Percentiles rank a stretch among this genome's conserved stretches.
phyloP scores from a whole-genome alignment of 495 filamentous ascomycete genomes.

The Penicillium canariense region DNA sequence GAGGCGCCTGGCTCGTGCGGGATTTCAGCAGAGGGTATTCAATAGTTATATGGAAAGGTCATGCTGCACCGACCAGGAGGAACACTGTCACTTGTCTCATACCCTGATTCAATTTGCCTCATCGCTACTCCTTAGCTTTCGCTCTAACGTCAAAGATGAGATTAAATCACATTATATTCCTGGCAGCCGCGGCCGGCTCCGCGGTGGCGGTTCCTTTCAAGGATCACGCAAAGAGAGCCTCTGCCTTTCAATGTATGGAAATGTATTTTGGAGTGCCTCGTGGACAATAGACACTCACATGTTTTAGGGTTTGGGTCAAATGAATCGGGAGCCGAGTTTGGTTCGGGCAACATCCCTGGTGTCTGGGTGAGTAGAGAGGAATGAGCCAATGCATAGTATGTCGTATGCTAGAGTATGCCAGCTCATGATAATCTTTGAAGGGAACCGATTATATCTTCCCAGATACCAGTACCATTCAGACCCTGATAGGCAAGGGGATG shows the following conservation, averaged over 20 bases:
- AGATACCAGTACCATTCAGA: conserved; percentile 49
- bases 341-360: conserved; percentile 20
- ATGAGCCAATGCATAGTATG: not conserved
- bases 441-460: conserved; percentile 62
- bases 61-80: not conserved
- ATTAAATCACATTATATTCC: conserved; percentile 17
- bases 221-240: conserved; percentile 22
- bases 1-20: too few relatives aligned
- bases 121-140: not conserved
- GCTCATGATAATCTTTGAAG: conserved; percentile 20
- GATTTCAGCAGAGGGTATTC: too few relatives aligned
- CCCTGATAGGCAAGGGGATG: conserved; percentile 57
- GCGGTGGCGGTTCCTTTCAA: conserved; percentile 26
- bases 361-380: conserved; percentile 13
- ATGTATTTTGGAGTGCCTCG: not conserved
- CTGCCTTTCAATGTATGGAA: conserved; percentile 24
- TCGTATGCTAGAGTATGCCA: not conserved
- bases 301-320: conserved; percentile 29
- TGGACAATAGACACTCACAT: not conserved
- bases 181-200: conserved; percentile 29
- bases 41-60: not conserved
- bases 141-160: conserved; percentile 22
- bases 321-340: conserved; percentile 32
- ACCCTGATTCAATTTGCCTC: not conserved
- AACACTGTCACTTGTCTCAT: not conserved